Evolutionary conservation across 1,284 basidiomycete species (phyloP), one percentile per base, ranked within the genome.

Genomic region (Boletus semigastroideus): DNA sequence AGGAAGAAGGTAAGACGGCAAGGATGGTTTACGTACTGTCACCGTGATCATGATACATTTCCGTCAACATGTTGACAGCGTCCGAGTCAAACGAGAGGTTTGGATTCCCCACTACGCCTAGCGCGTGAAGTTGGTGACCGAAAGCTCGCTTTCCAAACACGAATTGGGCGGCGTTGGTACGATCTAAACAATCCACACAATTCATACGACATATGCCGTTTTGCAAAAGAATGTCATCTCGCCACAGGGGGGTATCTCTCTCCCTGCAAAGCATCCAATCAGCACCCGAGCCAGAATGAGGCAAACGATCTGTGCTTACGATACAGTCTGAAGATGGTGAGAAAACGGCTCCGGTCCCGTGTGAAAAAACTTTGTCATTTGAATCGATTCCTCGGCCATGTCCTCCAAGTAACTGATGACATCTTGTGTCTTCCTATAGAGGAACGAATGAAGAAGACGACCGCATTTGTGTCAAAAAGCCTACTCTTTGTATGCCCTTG

Each of bases 41-140:
- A 2, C 94, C 93, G 62, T 95, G 92, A 68, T 97, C 93, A 67
- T 98, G 94, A 70, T 98, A 99, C 95, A 99, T 98, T 72, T 98
- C 94, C 0, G 95, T 99, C 59, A 99, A 70, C 84, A 99, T 95
- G 68, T 97, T 94, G 44, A 97, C 91, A 0, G 94, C 94, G 67
- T 98, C 96, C 11, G 91, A 95, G 61, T 98, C 94, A 66, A 98
- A 98, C 0, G 87, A 84, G 22, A 99, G 75, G 59, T 91, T 86
- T 0, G 96, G 93, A 52, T 77, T 86, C 17, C 87, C 83, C 22
- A 93, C 87, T 17, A 95, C 80, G 3, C 97, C 97, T 1, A 99
- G 82, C 0, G 94, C 95, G 66, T 97, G 94, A 9, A 99, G 78
- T 68, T 99, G 97, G 70, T 98, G 94, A 0, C 94, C 95, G 13